Evolutionary conservation across 75 land plant species (phyloP), one percentile per base, ranked within the genome.

Genomic region (Isoetes taiwanensis): DNA sequence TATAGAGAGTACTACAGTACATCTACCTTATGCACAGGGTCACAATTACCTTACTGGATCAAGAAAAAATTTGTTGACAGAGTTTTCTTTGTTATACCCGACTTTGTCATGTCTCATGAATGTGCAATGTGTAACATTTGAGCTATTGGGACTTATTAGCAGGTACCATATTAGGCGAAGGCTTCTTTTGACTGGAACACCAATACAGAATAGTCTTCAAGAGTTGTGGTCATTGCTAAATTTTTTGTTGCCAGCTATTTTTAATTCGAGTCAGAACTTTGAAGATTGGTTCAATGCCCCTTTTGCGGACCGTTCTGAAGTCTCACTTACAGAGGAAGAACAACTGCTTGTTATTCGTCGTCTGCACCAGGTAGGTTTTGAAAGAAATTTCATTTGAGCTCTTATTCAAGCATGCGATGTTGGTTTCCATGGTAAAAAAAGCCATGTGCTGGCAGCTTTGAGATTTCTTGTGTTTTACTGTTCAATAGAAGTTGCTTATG

Each of bases 271-370:
- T 28, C 57, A 81, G 34, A 93, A 93, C 56, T 93, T 93, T 59
- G 96, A 88, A 72, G 98, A 93, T 46, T 93, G 98, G 98, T 93
- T 93, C 62, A 93, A 93, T 78, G 96, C 98, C 20, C 98, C 98
- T 1, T 93, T 93, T 76, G 80, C 85, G 16, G 97, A 91, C 52
- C 72, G 74, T 6, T 75, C 79, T 57, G 96, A 88, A 30, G 79
- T 93, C 48, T 56, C 84, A 61, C 77, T 93, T 21, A 78, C 80
- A 19, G 89, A 87, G 59, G 98, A 93, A 62, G 98, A 93, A 71
- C 76, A 93, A 55, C 58, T 87, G 0, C 65, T 93, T 24, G 66
- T 93, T 46, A 93, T 93, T 52, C 77, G 75, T 3, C 96, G 98
- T 41, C 66, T 93, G 61, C 98, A 93, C 72, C 96, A 93, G 46